Conservation (phyloP, 495 filamentous ascomycete genomes). For the Margaritispora aquatica region DNA sequence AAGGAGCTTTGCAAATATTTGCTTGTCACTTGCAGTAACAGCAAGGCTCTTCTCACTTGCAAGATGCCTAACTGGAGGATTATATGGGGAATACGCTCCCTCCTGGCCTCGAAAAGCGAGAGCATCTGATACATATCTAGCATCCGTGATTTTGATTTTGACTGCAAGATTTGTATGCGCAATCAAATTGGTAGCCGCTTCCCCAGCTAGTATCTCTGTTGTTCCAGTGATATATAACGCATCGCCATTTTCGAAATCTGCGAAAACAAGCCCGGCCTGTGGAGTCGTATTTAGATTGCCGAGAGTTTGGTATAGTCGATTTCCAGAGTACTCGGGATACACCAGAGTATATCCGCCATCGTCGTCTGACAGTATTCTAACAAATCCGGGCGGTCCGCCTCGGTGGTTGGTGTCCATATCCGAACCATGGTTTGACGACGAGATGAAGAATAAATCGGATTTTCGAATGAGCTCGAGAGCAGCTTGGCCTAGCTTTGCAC, state of each 20-base stretch:
- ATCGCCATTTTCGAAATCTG: slow-evolving; percentile 64
- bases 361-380: slow-evolving; percentile 55
- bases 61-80: slow-evolving; percentile 53
- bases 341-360: slow-evolving; percentile 44
- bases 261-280: slow-evolving; percentile 56
- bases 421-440: slow-evolving; percentile 48
- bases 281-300: slow-evolving; percentile 67
- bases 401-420: slow-evolving; percentile 86
- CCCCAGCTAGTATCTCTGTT: slow-evolving; percentile 56
- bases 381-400: slow-evolving; percentile 68
- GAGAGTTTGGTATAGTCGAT: slow-evolving; percentile 74
- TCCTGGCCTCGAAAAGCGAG: slow-evolving; percentile 58
- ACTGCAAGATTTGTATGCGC: slow-evolving; percentile 67
- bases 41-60: slow-evolving; percentile 32
- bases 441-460: slow-evolving; percentile 73
- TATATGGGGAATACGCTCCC: slow-evolving; percentile 64
- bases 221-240: slow-evolving; percentile 65
- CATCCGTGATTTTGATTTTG: slow-evolving; percentile 52
- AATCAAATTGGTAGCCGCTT: slow-evolving; percentile 50
- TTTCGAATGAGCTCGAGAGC: slow-evolving; percentile 54
- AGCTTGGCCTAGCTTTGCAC: slow-evolving; percentile 29
- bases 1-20: slow-evolving; percentile 16
- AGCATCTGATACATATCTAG: slow-evolving; percentile 53
- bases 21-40: slow-evolving; percentile 3
- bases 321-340: slow-evolving; percentile 78